phyloP scores from a whole-genome alignment of 805 yeast genomes.

The Monosporozyma aerobia region DNA sequence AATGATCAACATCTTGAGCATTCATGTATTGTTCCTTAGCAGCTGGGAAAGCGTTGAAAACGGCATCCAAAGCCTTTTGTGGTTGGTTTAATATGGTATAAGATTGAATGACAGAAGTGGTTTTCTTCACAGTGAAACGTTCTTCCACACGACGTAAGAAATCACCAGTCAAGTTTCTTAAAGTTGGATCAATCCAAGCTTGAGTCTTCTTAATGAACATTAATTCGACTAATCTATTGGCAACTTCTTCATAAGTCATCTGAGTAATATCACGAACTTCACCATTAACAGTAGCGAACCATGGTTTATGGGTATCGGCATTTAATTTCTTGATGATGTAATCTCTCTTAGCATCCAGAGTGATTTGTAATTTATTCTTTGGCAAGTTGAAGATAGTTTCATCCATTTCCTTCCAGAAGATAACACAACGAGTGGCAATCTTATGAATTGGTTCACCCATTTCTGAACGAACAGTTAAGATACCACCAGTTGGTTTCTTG shows the following conservation, averaged over 20 bases:
- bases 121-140: constrained; percentile 61
- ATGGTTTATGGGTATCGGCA: constrained; percentile 94
- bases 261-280: constrained; percentile 87
- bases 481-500: constrained; percentile 94
- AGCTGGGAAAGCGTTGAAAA: constrained; percentile 61
- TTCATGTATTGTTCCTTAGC: constrained; percentile 77
- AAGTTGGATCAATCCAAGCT: constrained; percentile 81
- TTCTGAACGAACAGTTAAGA: constrained; percentile 91
- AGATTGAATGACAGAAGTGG: constrained; percentile 65
- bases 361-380: constrained; percentile 75
- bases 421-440: constrained; percentile 94
- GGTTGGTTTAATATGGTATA: constrained; percentile 64
- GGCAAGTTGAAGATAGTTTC: constrained; percentile 87
- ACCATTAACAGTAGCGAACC: constrained; percentile 73
- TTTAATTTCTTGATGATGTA: constrained; percentile 78
- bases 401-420: constrained; percentile 96
- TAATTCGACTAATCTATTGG: constrained; percentile 77
- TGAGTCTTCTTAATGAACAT: constrained; percentile 68
- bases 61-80: constrained; percentile 43
- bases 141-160: constrained; percentile 93
- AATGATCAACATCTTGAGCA: constrained; percentile 92
- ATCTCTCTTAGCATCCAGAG: constrained; percentile 73
- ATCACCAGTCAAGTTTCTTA: constrained; percentile 80
- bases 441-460: constrained; percentile 99
- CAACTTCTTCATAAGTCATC: constrained; percentile 91